These are phyloP conservation scores for Thermothelomyces thermophilus DNA, from an alignment of 2,329 filamentous ascomycete genomes.

Conservation along the genomic window DNA sequence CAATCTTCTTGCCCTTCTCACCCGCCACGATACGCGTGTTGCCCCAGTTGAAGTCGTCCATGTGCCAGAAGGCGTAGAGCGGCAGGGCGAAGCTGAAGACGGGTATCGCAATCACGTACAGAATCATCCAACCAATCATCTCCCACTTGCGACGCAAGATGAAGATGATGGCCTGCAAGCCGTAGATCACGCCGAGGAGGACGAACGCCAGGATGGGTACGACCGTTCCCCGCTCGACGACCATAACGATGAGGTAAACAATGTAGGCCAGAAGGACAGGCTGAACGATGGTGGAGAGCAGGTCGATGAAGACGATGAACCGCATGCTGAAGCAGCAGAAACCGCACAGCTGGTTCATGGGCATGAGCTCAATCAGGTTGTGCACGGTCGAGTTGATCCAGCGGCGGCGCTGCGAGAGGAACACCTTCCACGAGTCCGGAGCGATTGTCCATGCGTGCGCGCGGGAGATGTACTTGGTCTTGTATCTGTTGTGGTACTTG, in stretches of 20 bases:
- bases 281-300: constrained; percentile 85
- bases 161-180: constrained; percentile 94
- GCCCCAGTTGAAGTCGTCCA: constrained; percentile 99
- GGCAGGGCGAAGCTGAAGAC: constrained; percentile 88
- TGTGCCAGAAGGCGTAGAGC: constrained; percentile 96
- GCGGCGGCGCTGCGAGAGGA: constrained; percentile 94
- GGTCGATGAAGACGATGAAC: constrained; percentile 91
- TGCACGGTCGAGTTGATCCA: constrained; percentile 99
- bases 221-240: constrained; percentile 54
- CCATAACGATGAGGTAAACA: constrained; percentile 74
- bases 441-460: constrained; percentile 97
- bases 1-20: constrained; percentile 84
- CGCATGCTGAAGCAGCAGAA: constrained; percentile 99
- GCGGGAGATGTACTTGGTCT: constrained; percentile 92
- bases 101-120: constrained; percentile 86
- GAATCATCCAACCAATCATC: constrained; percentile 98
- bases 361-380: constrained; percentile 93
- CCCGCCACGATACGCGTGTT: constrained; percentile 96
- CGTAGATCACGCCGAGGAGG: constrained; percentile 90
- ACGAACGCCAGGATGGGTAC: constrained; percentile 84
- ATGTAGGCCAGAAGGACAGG: constrained; percentile 89
- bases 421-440: constrained; percentile 87
- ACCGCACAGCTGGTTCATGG: constrained; percentile 87
- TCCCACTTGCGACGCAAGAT: constrained; percentile 96
- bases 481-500: constrained; percentile 88